Evolutionary conservation across 306 rosid species (phyloP).

Genomic region (Vachellia pachyceras): DNA sequence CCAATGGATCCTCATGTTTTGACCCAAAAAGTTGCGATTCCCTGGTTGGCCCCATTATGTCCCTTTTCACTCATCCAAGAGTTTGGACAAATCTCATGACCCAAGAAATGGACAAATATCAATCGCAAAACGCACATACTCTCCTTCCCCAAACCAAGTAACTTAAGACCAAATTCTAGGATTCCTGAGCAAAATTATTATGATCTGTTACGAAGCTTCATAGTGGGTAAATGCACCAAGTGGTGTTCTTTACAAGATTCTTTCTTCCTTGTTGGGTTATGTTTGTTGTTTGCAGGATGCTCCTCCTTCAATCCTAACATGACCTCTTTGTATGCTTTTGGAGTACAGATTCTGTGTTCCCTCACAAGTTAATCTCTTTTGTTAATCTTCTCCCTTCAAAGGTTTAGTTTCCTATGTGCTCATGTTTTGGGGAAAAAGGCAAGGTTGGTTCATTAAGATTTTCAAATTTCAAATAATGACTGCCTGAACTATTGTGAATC

Average conservation of each 20-base stretch:
- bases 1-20: neutral
- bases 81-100: neutral
- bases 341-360: neutral
- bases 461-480: too few species aligned
- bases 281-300: neutral
- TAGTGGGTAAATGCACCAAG: neutral
- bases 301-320: neutral
- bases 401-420: neutral
- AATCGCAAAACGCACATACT: neutral
- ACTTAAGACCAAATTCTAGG: neutral
- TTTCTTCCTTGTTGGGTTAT: neutral
- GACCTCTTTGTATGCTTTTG: neutral
- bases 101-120: neutral
- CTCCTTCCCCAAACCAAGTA: conserved; percentile 1
- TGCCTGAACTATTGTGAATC: neutral
- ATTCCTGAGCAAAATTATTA: neutral
- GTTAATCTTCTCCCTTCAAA: neutral
- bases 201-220: neutral
- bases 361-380: neutral
- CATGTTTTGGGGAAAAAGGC: neutral
- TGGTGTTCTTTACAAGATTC: neutral
- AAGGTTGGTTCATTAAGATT: neutral
- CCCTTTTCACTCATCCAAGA: neutral
- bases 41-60: neutral
- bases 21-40: neutral